Conservation (phyloP, 2,329 filamentous ascomycete genomes). For the Diatrype stigma region DNA sequence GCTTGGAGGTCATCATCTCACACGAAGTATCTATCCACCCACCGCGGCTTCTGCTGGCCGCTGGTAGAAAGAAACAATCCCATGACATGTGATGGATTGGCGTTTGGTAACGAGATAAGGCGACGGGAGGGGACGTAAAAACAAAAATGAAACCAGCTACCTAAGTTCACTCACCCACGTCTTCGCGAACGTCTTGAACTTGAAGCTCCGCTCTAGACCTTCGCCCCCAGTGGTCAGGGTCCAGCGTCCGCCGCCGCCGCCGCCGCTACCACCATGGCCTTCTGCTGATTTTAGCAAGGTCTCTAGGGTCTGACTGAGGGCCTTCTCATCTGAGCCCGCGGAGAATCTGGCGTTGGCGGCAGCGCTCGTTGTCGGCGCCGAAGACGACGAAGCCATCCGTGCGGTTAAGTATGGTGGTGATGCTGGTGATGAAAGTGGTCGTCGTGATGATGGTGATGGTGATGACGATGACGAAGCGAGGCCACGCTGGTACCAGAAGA, state of each 20-base stretch:
- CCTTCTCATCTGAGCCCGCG: slow-evolving; percentile 38
- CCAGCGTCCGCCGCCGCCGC: slow-evolving; percentile 40
- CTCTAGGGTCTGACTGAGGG: slow-evolving; percentile 31
- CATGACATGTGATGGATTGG: too few relatives aligned
- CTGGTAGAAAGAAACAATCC: too few relatives aligned
- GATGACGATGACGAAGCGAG: too few relatives aligned
- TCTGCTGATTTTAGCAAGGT: slow-evolving; percentile 27
- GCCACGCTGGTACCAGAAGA: too few relatives aligned
- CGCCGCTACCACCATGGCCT: slow-evolving; percentile 5
- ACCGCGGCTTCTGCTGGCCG: too few relatives aligned
- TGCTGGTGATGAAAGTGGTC: too few relatives aligned
- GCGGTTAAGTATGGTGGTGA: not conserved
- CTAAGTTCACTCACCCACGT: slow-evolving; percentile 50
- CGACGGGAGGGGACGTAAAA: too few relatives aligned
- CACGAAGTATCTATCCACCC: too few relatives aligned
- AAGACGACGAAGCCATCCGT: not conserved
- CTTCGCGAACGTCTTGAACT: slow-evolving; percentile 62
- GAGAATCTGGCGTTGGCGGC: slow-evolving; percentile 33
- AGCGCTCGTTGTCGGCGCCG: slow-evolving; percentile 4
- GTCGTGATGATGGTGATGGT: not conserved
- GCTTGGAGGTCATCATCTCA: too few relatives aligned
- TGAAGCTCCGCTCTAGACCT: slow-evolving; percentile 57
- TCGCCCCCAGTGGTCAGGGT: slow-evolving; percentile 44
- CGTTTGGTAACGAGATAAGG: too few relatives aligned
- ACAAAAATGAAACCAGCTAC: slow-evolving; percentile 1